A percentile compares a stretch with the other conserved stretches of the same genome.
Evolutionary conservation across 2,329 filamentous ascomycete species (phyloP).

Genomic region (Pseudogymnoascus sp.): DNA sequence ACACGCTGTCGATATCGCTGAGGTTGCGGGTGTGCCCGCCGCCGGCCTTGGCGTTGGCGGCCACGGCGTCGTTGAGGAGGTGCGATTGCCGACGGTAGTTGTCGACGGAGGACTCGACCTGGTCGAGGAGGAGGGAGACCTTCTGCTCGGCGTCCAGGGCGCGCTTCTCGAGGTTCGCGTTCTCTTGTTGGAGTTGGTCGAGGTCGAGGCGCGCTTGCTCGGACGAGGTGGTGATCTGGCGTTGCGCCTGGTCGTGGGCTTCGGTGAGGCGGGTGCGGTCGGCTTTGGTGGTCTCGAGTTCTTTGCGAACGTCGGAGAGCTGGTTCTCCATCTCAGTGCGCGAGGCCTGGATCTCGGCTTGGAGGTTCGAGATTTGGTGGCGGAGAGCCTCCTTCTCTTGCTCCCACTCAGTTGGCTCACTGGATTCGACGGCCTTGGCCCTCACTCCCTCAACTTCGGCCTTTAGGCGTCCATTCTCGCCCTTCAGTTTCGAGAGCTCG

Average conservation of each 20-base stretch:
- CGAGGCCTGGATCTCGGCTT: slow-evolving; percentile 59
- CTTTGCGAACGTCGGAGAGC: slow-evolving; percentile 57
- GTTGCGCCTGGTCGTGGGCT: slow-evolving; percentile 43
- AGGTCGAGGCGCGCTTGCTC: slow-evolving; percentile 58
- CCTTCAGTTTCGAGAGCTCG: slow-evolving; percentile 86
- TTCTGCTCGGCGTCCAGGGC: slow-evolving; percentile 87
- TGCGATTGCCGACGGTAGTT: slow-evolving; percentile 79
- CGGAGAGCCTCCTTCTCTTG: slow-evolving; percentile 60
- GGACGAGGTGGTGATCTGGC: slow-evolving; percentile 47
- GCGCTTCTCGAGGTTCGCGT: slow-evolving; percentile 69
- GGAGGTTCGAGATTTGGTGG: slow-evolving; percentile 58
- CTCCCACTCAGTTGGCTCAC: slow-evolving; percentile 57
- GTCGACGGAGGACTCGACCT: slow-evolving; percentile 88
- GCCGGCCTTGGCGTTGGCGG: slow-evolving; percentile 16
- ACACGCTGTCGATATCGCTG: slow-evolving; percentile 46
- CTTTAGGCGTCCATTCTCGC: slow-evolving; percentile 74
- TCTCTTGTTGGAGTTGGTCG: slow-evolving; percentile 76
- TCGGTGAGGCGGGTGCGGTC: slow-evolving; percentile 62
- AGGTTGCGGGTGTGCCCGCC: slow-evolving; percentile 27
- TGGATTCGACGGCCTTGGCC: slow-evolving; percentile 39
- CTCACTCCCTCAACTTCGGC: slow-evolving; percentile 61
- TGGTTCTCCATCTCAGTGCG: slow-evolving; percentile 62
- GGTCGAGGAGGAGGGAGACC: slow-evolving; percentile 84
- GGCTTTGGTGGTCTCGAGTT: slow-evolving; percentile 55
- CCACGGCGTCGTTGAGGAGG: slow-evolving; percentile 35